phyloP scores from a whole-genome alignment of 306 rosid species.

The Cajanus cajan region DNA sequence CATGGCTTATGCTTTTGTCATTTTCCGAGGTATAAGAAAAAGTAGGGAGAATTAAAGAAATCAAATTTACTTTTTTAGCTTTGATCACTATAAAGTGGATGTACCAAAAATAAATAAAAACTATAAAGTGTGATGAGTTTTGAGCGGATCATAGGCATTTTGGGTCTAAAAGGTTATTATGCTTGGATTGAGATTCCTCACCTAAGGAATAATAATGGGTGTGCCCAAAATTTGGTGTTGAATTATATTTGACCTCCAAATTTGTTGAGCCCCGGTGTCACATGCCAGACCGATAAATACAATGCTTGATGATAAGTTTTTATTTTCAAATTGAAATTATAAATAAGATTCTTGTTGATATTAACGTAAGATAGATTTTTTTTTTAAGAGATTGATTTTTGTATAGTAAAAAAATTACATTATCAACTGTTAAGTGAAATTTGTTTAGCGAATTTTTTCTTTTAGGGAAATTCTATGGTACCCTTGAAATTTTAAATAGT shows the following conservation, averaged over 20 bases:
- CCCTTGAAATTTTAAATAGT: too few relatives aligned
- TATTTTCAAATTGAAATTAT: not conserved
- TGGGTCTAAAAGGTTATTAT: not conserved
- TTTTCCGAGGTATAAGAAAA: not conserved
- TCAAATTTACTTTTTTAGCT: not conserved
- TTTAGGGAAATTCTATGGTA: too few relatives aligned
- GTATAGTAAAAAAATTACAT: too few relatives aligned
- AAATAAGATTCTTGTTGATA: not conserved
- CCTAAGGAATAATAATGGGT: not conserved
- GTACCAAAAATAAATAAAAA: too few relatives aligned
- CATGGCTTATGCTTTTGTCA: not conserved
- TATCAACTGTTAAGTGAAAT: too few relatives aligned
- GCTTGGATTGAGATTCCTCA: slow-evolving; percentile 16
- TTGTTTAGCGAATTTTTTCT: too few relatives aligned
- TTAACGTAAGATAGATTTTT: too few relatives aligned
- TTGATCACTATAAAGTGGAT: not conserved
- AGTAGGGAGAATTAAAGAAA: not conserved
- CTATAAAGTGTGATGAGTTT: not conserved
- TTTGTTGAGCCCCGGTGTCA: not conserved
- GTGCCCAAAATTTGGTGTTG: not conserved
- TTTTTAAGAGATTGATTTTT: too few relatives aligned
- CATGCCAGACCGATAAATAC: not conserved
- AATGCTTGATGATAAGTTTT: not conserved
- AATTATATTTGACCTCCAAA: not conserved
- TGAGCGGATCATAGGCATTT: not conserved